These are phyloP conservation scores for Conticribra guillardii DNA, from an alignment of 108 stramenopile species.

Conservation along the genomic window DNA sequence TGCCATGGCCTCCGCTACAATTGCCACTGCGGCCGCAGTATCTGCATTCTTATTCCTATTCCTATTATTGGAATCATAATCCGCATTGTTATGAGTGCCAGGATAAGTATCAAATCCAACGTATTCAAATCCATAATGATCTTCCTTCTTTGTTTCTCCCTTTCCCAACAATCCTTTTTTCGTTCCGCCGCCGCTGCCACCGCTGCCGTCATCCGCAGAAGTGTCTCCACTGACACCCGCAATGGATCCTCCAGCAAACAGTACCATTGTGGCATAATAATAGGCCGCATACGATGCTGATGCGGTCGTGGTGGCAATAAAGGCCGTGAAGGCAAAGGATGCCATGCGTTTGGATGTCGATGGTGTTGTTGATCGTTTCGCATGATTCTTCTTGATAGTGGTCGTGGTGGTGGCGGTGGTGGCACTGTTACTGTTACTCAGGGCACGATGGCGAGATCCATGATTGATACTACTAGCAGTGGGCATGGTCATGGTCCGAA, in stretches of 20 bases:
- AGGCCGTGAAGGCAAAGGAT: constrained; percentile 30
- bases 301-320: constrained; percentile 41
- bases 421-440: no score
- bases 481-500: no score
- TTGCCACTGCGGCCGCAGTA: constrained; percentile 24
- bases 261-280: constrained; percentile 20
- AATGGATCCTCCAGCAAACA: constrained; percentile 11
- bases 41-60: no score
- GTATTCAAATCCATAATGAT: constrained; percentile 48
- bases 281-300: constrained; percentile 38
- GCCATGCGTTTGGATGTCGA: constrained; percentile 5
- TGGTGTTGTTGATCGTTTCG: no score
- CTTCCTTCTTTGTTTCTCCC: constrained; percentile 41
- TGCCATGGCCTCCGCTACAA: constrained; percentile 27
- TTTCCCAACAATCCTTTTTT: neutral
- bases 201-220: neutral
- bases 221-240: constrained; percentile 6
- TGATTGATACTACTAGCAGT: no score
- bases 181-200: neutral
- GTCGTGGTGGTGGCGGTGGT: no score
- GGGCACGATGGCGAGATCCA: no score
- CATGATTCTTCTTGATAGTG: no score
- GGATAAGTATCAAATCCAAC: constrained; percentile 48
- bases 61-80: constrained; percentile 25
- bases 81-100: constrained; percentile 24